Base-by-base conservation (phyloP, 139 green algal species). In the Chlorella ohadii region DNA sequence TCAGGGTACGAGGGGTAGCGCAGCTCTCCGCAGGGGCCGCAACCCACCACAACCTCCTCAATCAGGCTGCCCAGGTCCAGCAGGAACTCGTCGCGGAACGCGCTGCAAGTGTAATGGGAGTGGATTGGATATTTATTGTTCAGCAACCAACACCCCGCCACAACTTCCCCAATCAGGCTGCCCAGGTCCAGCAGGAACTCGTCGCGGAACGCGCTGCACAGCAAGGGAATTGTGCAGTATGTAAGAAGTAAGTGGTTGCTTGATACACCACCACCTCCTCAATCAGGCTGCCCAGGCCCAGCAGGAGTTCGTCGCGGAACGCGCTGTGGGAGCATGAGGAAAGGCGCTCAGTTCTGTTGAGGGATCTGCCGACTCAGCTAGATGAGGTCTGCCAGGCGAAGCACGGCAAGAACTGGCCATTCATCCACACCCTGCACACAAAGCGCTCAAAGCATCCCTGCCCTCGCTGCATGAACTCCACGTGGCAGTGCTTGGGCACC, bases 41-140 rank as follows among this genome's bases (percentile, higher is more conserved):
- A 78, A 9, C 92, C 96, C 17, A 98, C 76, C 25, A 97, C 92
- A 51, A 98, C 88, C 86, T 98, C 96, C 59, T 94, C 88, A 5
- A 98, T 93, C 13, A 94, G 47, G 16, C 38, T 41, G 34, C 86
- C 84, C 67, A 90, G 73, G 33, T 93, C 85, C 1, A 56, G 66
- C 19, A 75, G 22, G 81, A 95, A 96, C 34, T 89, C 89, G 36
- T 94, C 91, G 39, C 89, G 85, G 86, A 97, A 96, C 41, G 83
- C 75, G 39, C 74, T 86, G 81, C 31, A n/a, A 4, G 12, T 17
- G 39, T 41, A 17, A 28, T 36, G 36, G 38, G 27, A 4, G 28
- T 3, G 47, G 16, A 17, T 47, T 28, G 41, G 1, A 41, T 44
- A 25, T 51, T 6, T 51, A 9, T 51, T 51, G 44, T 51, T 6